A percentile compares a stretch with the other conserved stretches of the same genome.
phyloP scores from a whole-genome alignment of 2,329 filamentous ascomycete species.

The Zymoseptoria crescenta region DNA sequence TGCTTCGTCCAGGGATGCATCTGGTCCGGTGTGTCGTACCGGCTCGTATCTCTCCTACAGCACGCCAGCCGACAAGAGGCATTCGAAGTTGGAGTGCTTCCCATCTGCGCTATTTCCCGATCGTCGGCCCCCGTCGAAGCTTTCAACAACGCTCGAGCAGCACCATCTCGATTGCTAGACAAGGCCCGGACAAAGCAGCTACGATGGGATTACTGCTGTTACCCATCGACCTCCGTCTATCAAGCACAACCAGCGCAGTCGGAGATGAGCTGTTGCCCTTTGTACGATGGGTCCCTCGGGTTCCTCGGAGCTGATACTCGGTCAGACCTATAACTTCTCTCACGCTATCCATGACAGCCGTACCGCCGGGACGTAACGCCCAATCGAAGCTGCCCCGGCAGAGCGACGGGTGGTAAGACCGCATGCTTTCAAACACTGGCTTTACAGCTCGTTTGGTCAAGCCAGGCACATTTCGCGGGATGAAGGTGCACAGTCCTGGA shows the following conservation, averaged over 20 bases:
- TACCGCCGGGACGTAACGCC: conserved; percentile 64
- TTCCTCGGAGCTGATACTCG: conserved; percentile 60
- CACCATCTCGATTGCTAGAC: conserved; percentile 41
- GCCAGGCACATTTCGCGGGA: conserved; percentile 20
- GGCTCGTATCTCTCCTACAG: too few species aligned
- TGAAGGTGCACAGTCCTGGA: conserved; percentile 17
- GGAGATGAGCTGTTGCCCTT: conserved; percentile 62
- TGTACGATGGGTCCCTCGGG: conserved; percentile 59
- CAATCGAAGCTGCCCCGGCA: conserved; percentile 52
- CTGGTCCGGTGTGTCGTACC: too few species aligned
- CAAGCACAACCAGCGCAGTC: conserved; percentile 60
- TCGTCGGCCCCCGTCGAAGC: too few species aligned
- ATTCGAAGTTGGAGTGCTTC: too few species aligned
- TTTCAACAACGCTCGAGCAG: not conserved
- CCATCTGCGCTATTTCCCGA: too few species aligned
- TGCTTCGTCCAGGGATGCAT: too few species aligned
- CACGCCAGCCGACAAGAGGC: too few species aligned
- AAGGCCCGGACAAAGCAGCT: conserved; percentile 62
- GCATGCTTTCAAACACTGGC: conserved; percentile 4
- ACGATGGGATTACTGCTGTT: conserved; percentile 52
- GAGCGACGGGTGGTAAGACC: not conserved
- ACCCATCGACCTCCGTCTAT: conserved; percentile 44
- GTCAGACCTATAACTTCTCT: conserved; percentile 51
- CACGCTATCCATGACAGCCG: conserved; percentile 57
- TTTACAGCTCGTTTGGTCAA: conserved; percentile 1